Conservation (phyloP, 306 rosid species). For the Benincasa hispida region DNA sequence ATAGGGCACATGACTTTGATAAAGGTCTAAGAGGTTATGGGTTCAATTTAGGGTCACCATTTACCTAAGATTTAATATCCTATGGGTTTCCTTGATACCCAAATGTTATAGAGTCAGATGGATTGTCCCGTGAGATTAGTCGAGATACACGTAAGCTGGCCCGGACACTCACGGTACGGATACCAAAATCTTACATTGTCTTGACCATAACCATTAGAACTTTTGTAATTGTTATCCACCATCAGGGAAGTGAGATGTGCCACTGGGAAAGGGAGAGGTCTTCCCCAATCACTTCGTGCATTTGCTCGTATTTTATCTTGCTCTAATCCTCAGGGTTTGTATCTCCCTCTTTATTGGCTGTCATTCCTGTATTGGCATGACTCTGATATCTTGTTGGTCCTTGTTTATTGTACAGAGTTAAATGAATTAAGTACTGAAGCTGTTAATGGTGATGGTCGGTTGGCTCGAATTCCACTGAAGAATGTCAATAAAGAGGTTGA, state of each 20-base stretch:
- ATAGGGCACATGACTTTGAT: no score
- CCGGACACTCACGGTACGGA: no score
- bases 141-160: no score
- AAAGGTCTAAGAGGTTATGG: no score
- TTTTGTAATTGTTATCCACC: slow-evolving; percentile 8
- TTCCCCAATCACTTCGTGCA: slow-evolving; percentile 74
- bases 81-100: no score
- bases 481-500: slow-evolving; percentile 39
- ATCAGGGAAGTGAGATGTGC: slow-evolving; percentile 49
- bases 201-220: neutral
- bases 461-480: slow-evolving; percentile 49
- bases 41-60: no score
- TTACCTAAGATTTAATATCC: no score
- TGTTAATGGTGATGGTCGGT: slow-evolving; percentile 55
- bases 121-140: no score
- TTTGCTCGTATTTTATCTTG: slow-evolving; percentile 59
- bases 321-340: slow-evolving; percentile 32
- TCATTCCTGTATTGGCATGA: neutral
- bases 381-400: slow-evolving; percentile 8
- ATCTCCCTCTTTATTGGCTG: neutral
- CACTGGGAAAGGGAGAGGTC: slow-evolving; percentile 54
- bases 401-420: slow-evolving; percentile 37
- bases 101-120: no score
- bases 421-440: slow-evolving; percentile 44
- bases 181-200: neutral